These are phyloP conservation scores for Avena eriantha DNA, from an alignment of 176 grass and related monocot species.

Conservation along the genomic window DNA sequence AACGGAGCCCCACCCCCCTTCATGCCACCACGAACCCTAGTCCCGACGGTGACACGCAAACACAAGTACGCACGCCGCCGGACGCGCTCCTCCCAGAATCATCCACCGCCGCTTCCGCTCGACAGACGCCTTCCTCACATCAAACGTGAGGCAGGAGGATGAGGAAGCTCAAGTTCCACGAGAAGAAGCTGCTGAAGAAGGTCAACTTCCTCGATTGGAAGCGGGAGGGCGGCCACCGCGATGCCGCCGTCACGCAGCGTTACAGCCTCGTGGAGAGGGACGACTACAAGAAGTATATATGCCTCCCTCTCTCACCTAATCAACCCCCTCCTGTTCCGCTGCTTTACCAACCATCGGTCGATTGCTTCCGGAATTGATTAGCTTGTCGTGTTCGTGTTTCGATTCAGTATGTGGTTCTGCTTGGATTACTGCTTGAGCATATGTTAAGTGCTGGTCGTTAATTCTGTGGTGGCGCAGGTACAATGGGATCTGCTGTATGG, in stretches of 20 bases:
- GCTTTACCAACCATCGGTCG: too few relatives aligned
- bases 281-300: conserved; percentile 30
- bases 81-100: not conserved
- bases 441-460: not conserved
- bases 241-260: conserved; percentile 24
- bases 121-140: not conserved
- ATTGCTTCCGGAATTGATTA: not conserved
- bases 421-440: not conserved
- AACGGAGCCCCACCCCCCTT: too few relatives aligned
- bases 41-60: not conserved
- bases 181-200: conserved; percentile 25
- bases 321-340: not conserved
- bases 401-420: not conserved
- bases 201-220: not conserved
- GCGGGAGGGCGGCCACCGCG: conserved; percentile 9
- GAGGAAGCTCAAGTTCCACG: conserved; percentile 32
- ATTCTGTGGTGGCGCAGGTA: conserved; percentile 41
- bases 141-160: not conserved
- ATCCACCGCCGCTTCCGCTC: not conserved
- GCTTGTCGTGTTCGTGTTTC: not conserved
- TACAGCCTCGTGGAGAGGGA: conserved; percentile 24
- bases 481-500: conserved; percentile 62
- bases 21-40: too few relatives aligned
- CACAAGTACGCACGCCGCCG: not conserved
- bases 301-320: not conserved